Conservation (phyloP, 2,329 filamentous ascomycete genomes). For the Neobulgaria alba region DNA sequence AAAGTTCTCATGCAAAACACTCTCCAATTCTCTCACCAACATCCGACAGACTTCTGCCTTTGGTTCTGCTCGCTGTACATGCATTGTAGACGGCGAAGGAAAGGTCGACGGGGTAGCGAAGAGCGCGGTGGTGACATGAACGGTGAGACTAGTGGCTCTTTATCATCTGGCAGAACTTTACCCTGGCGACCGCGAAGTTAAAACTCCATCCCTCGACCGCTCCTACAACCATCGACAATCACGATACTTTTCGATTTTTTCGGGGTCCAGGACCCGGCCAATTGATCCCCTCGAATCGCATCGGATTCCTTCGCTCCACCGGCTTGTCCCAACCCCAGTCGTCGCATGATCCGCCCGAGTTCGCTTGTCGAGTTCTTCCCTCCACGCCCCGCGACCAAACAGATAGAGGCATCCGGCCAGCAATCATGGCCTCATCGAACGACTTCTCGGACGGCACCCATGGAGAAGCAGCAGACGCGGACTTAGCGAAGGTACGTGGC, state of each 20-base stretch:
- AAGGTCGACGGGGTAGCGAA: too few relatives aligned
- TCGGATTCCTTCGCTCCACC: background rate
- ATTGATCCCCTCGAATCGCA: background rate
- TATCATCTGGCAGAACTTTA: too few relatives aligned
- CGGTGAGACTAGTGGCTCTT: too few relatives aligned
- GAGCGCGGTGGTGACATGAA: too few relatives aligned
- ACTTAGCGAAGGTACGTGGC: conserved; percentile 17
- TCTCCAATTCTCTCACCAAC: too few relatives aligned
- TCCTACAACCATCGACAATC: background rate
- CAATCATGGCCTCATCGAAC: conserved; percentile 11
- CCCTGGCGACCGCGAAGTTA: background rate
- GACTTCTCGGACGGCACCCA: conserved; percentile 3
- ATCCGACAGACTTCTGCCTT: too few relatives aligned
- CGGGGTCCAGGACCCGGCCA: too few relatives aligned
- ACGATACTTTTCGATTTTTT: background rate
- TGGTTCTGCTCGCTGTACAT: too few relatives aligned
- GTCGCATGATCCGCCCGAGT: background rate
- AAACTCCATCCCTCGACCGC: background rate
- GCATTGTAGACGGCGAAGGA: too few relatives aligned
- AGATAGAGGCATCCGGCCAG: background rate
- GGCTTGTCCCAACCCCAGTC: background rate
- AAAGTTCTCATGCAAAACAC: too few relatives aligned
- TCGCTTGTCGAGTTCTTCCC: background rate
- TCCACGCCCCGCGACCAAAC: background rate
- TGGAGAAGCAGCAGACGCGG: conserved; percentile 6